These are phyloP conservation scores for Metrosideros polymorpha DNA, from an alignment of 441 rosid genomes.

Conservation along the genomic window DNA sequence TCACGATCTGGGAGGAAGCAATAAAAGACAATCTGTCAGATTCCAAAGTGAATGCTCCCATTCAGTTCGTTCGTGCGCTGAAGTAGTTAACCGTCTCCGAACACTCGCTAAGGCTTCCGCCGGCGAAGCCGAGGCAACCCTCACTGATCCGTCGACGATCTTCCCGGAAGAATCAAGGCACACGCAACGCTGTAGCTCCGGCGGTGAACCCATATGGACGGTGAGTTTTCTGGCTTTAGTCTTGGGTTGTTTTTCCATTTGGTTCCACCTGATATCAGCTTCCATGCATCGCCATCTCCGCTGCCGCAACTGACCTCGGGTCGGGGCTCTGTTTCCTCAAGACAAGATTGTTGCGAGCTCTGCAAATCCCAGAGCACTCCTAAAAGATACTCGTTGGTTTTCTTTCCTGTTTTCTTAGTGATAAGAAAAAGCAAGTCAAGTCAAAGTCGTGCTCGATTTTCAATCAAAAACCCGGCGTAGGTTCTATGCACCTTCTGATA, in stretches of 20 bases:
- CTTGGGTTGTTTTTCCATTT: background rate
- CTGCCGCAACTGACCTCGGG: background rate
- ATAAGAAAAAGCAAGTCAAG: background rate
- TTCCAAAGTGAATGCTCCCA: background rate
- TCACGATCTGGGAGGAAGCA: background rate
- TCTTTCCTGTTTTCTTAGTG: background rate
- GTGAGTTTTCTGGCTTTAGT: background rate
- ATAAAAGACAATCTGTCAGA: background rate
- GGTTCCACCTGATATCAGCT: background rate
- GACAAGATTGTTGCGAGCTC: background rate
- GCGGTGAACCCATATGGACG: background rate
- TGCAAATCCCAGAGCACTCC: rapidly evolving
- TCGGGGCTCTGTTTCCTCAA: too few species aligned
- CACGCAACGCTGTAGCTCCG: background rate
- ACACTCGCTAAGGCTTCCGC: background rate
- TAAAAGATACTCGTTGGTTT: rapidly evolving
- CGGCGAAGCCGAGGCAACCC: background rate
- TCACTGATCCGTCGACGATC: background rate
- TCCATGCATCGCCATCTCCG: background rate
- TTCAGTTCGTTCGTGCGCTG: background rate
- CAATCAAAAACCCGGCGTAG: background rate
- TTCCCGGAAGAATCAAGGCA: background rate
- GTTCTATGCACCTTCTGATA: too few species aligned
- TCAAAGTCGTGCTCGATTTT: background rate
- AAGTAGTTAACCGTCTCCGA: background rate